Percentiles rank a stretch among this genome's conserved stretches.
phyloP scores from a whole-genome alignment of 2,329 filamentous ascomycete species.

The Diaporthe australafricana region DNA sequence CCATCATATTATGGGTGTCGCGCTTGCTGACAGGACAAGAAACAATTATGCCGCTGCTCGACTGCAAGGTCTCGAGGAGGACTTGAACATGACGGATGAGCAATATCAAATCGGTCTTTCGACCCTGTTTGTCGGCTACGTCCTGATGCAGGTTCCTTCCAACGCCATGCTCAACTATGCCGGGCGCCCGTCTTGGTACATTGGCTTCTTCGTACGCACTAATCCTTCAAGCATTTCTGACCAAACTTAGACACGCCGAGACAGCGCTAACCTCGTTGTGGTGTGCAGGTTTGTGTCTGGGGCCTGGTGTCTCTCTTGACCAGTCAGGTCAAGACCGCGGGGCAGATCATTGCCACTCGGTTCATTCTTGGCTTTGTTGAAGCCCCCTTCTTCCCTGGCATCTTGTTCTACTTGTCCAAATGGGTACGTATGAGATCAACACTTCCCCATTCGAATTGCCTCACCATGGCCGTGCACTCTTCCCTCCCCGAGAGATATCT shows the following conservation, averaged over 20 bases:
- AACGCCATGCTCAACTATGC: conserved; percentile 45
- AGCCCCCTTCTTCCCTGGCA: conserved; percentile 55
- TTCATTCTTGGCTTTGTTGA: conserved; percentile 54
- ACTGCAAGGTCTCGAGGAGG: conserved; percentile 58
- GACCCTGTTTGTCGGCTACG: conserved; percentile 44
- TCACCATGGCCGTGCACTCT: background rate
- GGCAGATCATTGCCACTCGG: conserved; percentile 49
- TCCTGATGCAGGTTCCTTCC: conserved; percentile 43
- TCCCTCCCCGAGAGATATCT: background rate
- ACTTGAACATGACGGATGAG: conserved; percentile 46
- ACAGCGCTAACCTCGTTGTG: background rate
- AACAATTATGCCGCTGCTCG: conserved; percentile 55
- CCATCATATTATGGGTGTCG: conserved; percentile 33
- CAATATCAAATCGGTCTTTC: conserved; percentile 50
- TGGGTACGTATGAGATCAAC: conserved; percentile 16
- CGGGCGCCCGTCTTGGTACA: conserved; percentile 48
- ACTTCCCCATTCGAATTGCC: no score
- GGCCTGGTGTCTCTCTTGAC: conserved; percentile 44
- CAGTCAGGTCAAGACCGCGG: conserved; percentile 48
- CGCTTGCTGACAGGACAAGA: conserved; percentile 10
- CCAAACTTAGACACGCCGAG: background rate
- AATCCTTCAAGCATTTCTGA: background rate
- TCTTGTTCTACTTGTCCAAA: conserved; percentile 37
- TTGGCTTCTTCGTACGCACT: conserved; percentile 51
- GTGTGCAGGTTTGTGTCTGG: conserved; percentile 28